Evolutionary conservation across 257 asterid species (phyloP).

Genomic region (Solanum ossicruentum): DNA sequence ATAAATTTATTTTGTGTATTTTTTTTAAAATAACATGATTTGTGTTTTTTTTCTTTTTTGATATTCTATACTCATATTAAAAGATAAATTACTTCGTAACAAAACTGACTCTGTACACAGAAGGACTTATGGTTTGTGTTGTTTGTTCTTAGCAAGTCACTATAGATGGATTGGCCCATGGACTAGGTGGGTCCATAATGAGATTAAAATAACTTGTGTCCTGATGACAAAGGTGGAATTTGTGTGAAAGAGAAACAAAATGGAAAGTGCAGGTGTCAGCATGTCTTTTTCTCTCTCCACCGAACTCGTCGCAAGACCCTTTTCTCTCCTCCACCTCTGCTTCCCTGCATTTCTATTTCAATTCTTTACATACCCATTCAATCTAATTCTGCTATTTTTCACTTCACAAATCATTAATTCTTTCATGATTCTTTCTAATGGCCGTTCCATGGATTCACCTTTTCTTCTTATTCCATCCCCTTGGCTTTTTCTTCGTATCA

Average conservation of each 20-base stretch:
- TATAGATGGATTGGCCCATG: neutral
- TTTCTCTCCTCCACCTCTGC: neutral
- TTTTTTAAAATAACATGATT: too few relatives aligned
- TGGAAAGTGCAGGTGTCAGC: neutral
- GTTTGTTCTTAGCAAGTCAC: neutral
- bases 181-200: neutral
- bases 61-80: too few relatives aligned
- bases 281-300: neutral
- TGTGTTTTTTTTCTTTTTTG: too few relatives aligned
- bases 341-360: neutral
- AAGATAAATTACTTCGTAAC: too few relatives aligned
- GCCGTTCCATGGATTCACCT: neutral
- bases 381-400: neutral
- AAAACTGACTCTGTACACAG: fast-evolving
- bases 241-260: neutral
- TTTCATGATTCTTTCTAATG: neutral
- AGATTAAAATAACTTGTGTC: neutral
- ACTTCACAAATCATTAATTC: neutral
- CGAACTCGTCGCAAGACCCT: neutral
- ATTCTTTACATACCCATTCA: neutral
- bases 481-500: neutral
- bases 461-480: neutral
- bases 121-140: neutral
- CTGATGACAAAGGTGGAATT: neutral
- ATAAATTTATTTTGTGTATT: too few relatives aligned